Evolutionary conservation across 805 yeast genomes (phyloP).

Genomic region (Pichia manshurica): DNA sequence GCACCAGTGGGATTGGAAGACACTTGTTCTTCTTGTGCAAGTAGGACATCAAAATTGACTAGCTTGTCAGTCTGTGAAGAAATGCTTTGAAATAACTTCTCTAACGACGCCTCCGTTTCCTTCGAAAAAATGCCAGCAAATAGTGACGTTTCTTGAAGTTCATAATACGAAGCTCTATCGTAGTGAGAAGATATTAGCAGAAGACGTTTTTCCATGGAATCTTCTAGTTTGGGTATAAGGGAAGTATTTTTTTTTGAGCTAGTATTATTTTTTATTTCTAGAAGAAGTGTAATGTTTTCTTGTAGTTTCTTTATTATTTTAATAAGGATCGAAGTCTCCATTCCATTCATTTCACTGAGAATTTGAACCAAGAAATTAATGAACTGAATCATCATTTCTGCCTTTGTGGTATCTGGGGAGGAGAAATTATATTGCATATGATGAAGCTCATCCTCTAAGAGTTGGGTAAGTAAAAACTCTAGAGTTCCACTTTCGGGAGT

Average conservation of each 20-base stretch:
- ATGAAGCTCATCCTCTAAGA: slow-evolving; percentile 16
- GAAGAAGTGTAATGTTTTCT: slow-evolving; percentile 15
- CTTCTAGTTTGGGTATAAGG: slow-evolving; percentile 5
- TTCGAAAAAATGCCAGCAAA: slow-evolving; percentile 22
- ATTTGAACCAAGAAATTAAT: slow-evolving; percentile 13
- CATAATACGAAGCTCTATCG: slow-evolving; percentile 7
- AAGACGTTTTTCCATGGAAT: slow-evolving; percentile 19
- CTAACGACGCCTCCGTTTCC: slow-evolving; percentile 19
- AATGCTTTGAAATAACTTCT: slow-evolving; percentile 7
- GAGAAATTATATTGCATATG: slow-evolving; percentile 17
- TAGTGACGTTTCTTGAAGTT: slow-evolving; percentile 6
- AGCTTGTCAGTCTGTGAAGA: background rate
- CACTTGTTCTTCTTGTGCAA: too few relatives aligned
- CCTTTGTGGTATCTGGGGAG: slow-evolving; percentile 27
- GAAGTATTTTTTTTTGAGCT: slow-evolving; percentile 6
- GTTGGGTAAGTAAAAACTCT: slow-evolving; percentile 1
- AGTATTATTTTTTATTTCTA: slow-evolving; percentile 11
- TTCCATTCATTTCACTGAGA: slow-evolving; percentile 8
- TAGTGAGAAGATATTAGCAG: slow-evolving; percentile 20
- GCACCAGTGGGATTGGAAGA: background rate
- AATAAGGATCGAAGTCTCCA: slow-evolving; percentile 7
- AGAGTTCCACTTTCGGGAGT: slow-evolving; percentile 15
- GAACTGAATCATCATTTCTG: slow-evolving; percentile 9
- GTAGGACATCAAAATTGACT: background rate
- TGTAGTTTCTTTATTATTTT: slow-evolving; percentile 10